A percentile compares a stretch with the other conserved stretches of the same genome.
These are phyloP conservation scores for Agaricus sinodeliciosus DNA, from an alignment of 768 basidiomycete species.

Conservation along the genomic window DNA sequence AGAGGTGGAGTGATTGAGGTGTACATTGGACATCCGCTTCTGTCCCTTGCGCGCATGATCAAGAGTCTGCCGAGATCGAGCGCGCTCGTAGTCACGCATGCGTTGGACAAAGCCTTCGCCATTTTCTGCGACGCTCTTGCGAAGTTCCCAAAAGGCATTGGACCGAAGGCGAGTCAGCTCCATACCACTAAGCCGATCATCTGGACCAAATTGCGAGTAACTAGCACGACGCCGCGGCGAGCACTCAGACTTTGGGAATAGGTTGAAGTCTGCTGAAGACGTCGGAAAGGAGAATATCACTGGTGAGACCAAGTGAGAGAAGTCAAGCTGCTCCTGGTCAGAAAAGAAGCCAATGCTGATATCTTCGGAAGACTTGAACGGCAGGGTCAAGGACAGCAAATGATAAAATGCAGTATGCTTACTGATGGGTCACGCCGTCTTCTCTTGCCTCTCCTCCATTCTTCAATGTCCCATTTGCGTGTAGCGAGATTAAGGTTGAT, in stretches of 20 bases:
- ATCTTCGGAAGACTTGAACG: not conserved
- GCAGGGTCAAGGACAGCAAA: not conserved
- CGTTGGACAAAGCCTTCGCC: constrained; percentile 64
- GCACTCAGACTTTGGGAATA: constrained; percentile 25
- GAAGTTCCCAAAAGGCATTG: constrained; percentile 60
- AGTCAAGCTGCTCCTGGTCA: constrained; percentile 21
- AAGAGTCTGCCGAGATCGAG: constrained; percentile 28
- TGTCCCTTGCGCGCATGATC: constrained; percentile 21
- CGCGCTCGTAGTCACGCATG: constrained; percentile 67
- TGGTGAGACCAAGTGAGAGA: constrained; percentile 14
- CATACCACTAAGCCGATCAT: constrained; percentile 8
- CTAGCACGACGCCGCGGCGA: constrained; percentile 5
- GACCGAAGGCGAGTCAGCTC: constrained; percentile 39
- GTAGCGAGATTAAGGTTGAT: constrained; percentile 16
- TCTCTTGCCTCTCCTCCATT: constrained; percentile 49
- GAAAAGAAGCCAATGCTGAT: constrained; percentile 3
- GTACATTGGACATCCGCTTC: constrained; percentile 24
- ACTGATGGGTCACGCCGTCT: constrained; percentile 44
- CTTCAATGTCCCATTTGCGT: constrained; percentile 47
- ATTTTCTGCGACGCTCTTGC: constrained; percentile 51
- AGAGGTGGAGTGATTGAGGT: constrained; percentile 9
- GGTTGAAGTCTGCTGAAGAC: constrained; percentile 42
- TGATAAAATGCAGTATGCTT: not conserved
- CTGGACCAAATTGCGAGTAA: constrained; percentile 9
- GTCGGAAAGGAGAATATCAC: constrained; percentile 32